Base-by-base conservation (phyloP, 1,139 yeast species). In the Suhomyces bribrorum region DNA sequence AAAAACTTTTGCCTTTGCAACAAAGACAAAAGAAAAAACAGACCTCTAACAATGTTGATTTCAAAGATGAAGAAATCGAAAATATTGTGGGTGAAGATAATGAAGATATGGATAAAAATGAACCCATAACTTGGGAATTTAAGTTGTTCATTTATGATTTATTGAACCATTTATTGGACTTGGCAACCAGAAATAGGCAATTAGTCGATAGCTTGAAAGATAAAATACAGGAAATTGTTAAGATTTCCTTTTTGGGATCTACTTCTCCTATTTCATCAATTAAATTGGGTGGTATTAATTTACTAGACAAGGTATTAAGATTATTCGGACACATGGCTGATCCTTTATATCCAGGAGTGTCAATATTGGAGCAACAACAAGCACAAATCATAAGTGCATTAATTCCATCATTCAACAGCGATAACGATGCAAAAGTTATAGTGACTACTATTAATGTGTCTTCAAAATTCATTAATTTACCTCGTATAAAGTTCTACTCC, bases 321-420 rank as follows among this genome's bases (percentile, higher is more conserved):
- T 49, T 70, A 8, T 72, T 71, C 57, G 87, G 88, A 11, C 67
- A 66, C 24, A 64, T 82, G 41, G 77, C 72, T 9, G 96, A 88
- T 56, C 89, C 94, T 0, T 75, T 84, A 31, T 84, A 83, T 50
- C 83, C 86, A 0, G 81, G 82, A 2, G 77, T 77, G 8, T 79
- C 94, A 0, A 71, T 89, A 9, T 67, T 92, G 41, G 96, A 87
- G 50, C 97, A 89, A 59, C 95, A 86, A 53, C 97, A 92, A 54
- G 97, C 97, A 0, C 97, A 89, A 52, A 86, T 92, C 13, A 84
- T 88, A 9, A 83, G 96, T 46, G 95, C 97, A 0, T 71, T 92
- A 43, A 77, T 89, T 34, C 96, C 97, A 0, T 88, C 95, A n/a
- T 92, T 92, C 62, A 76, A 77, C 29, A 69, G 76, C 3, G 89